These are phyloP conservation scores for Aspergillus aculeatus DNA, from an alignment of 2,329 filamentous ascomycete species.

Conservation along the genomic window DNA sequence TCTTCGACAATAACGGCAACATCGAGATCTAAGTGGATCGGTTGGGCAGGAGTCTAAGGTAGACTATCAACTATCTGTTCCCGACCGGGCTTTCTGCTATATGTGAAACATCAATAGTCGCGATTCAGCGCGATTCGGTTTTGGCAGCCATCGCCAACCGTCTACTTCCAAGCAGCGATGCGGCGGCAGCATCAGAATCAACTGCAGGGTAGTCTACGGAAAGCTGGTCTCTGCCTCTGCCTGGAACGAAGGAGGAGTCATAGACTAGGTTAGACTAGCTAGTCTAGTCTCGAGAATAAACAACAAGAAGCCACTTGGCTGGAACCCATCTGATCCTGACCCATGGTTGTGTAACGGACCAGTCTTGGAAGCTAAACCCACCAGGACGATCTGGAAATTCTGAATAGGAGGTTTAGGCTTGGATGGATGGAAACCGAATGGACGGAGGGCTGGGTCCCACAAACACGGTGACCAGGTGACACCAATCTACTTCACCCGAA, in stretches of 20 bases:
- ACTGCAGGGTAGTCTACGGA: too few relatives aligned
- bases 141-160: neutral
- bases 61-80: too few relatives aligned
- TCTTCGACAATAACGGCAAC: neutral
- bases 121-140: neutral
- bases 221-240: too few relatives aligned
- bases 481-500: neutral
- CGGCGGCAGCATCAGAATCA: neutral
- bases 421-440: constrained; percentile 12
- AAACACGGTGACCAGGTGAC: constrained; percentile 17
- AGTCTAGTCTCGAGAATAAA: neutral
- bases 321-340: neutral
- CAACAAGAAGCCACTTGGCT: constrained; percentile 4
- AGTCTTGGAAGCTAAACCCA: constrained; percentile 5
- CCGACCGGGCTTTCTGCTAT: neutral
- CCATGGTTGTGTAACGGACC: constrained; percentile 7
- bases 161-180: neutral
- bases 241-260: neutral
- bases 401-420: neutral
- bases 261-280: neutral
- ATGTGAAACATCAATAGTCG: constrained; percentile 6
- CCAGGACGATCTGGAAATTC: constrained; percentile 4
- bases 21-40: constrained; percentile 6
- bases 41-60: neutral
- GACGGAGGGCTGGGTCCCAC: constrained; percentile 15